Percentiles rank a stretch among this genome's conserved stretches.
Conservation (phyloP, 1,139 yeast genomes). For the Blastobotrys apis region DNA sequence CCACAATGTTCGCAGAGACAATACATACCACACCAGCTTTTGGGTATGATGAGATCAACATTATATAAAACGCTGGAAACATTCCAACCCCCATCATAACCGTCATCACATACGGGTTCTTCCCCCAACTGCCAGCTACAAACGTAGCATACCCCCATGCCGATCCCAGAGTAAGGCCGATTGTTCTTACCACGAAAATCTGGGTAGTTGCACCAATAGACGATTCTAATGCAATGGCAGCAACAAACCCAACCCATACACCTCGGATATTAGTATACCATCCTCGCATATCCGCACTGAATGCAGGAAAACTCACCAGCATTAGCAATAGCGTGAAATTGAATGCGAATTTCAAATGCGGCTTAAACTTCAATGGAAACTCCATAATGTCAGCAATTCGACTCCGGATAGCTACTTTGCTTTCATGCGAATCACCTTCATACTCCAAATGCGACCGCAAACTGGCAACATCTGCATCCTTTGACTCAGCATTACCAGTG, state of each 20-base stretch:
- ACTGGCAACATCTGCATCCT: slow-evolving; percentile 25
- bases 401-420: slow-evolving; percentile 1
- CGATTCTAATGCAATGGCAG: slow-evolving; percentile 46
- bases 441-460: slow-evolving; percentile 12
- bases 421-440: background rate
- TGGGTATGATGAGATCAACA: slow-evolving; percentile 45
- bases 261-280: slow-evolving; percentile 48
- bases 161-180: slow-evolving; percentile 46
- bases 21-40: slow-evolving; percentile 49
- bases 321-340: slow-evolving; percentile 45
- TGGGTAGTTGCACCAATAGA: slow-evolving; percentile 49
- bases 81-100: slow-evolving; percentile 43
- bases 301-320: slow-evolving; percentile 48
- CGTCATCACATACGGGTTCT: slow-evolving; percentile 42
- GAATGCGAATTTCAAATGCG: slow-evolving; percentile 43
- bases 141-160: slow-evolving; percentile 48
- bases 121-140: slow-evolving; percentile 40
- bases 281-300: slow-evolving; percentile 40
- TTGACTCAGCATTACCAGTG: slow-evolving; percentile 24
- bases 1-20: slow-evolving; percentile 45
- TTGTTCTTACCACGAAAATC: slow-evolving; percentile 44
- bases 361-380: slow-evolving; percentile 30
- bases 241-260: slow-evolving; percentile 51
- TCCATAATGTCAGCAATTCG: slow-evolving; percentile 23
- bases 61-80: slow-evolving; percentile 43